Evolutionary conservation across 441 rosid species (phyloP), one percentile per base, ranked within the genome.

Genomic region (Jatropha podagrica): DNA sequence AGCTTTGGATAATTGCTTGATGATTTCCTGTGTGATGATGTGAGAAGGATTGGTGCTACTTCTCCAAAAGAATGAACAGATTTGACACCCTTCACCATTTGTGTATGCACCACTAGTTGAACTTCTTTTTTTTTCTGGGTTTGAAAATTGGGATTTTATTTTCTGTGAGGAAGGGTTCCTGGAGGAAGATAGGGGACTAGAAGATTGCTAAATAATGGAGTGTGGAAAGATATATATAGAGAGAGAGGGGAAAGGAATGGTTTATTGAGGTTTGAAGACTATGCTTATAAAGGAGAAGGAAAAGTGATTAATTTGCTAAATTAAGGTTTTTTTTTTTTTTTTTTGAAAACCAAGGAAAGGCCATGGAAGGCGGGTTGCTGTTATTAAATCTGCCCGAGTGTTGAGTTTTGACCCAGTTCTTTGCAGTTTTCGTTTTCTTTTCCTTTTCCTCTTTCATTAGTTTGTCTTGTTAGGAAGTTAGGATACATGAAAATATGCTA

Each of bases 1-100:
- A 74, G 70, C 48, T 44, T 74, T n/a, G 76, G 76, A 54, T 65
- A 62, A 37, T 40, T 20, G 26, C 68, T 72, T 12, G 70, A 64
- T 38, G 63, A 51, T 65, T 17, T 74, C 37, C 61, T 74, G 8
- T 74, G 76, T 4, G 51, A 52, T 52, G 63, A 52, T 52, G 63
- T 52, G 62, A 74, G 61, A 64, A 37, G 70, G 0, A 55, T 8
- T 38, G 76, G 70, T 74, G 76, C 64, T 23, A 74, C 61, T 65
- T 74, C 76, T 51, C 63, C 70, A 40, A 38, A 65, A 27, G 52
- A 10, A 7, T 74, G 51, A 37, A 64, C 40, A 40, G 64, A 64
- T 12, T 69, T 73, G 40, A 13, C 27, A 18, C 51, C 69, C 69
- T 40, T 74, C 69, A 52, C 70, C 70, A 74, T 73, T 49, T 72